Evolutionary conservation across 2,329 filamentous ascomycete species (phyloP).

Genomic region (Juglanconis sp.): DNA sequence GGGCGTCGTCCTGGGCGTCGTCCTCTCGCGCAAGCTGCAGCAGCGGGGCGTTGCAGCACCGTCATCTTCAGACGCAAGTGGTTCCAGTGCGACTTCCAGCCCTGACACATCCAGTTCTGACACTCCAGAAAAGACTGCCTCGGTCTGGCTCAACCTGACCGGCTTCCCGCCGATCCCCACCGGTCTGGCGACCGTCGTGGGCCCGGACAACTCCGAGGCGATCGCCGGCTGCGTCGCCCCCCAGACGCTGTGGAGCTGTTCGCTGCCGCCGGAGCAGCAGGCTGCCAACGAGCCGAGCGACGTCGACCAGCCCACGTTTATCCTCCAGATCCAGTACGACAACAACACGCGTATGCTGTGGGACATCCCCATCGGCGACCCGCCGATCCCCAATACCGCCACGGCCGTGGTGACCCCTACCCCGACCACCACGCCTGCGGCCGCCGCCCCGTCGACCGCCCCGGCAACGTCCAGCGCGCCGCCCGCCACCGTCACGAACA

Average conservation of each 20-base stretch:
- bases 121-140: not conserved
- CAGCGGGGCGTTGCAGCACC: conserved; percentile 18
- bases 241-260: conserved; percentile 80
- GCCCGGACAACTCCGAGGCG: conserved; percentile 63
- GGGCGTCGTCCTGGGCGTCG: conserved; percentile 53
- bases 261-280: conserved; percentile 75
- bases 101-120: conserved; percentile 4
- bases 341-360: conserved; percentile 51
- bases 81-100: not conserved
- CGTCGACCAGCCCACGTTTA: conserved; percentile 71
- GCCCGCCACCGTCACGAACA: conserved; percentile 1
- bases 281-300: conserved; percentile 59
- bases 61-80: not conserved
- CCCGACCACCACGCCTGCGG: not conserved
- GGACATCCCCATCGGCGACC: conserved; percentile 41
- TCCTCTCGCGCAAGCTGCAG: conserved; percentile 6
- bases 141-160: conserved; percentile 78
- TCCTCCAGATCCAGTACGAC: conserved; percentile 75
- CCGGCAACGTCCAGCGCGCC: not conserved
- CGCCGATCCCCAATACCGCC: conserved; percentile 21
- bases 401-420: not conserved
- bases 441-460: not conserved
- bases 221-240: conserved; percentile 69
- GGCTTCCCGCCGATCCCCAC: conserved; percentile 84
- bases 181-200: conserved; percentile 74